Conservation (phyloP, 1,139 yeast species). For the Taphrina flavorubra region DNA sequence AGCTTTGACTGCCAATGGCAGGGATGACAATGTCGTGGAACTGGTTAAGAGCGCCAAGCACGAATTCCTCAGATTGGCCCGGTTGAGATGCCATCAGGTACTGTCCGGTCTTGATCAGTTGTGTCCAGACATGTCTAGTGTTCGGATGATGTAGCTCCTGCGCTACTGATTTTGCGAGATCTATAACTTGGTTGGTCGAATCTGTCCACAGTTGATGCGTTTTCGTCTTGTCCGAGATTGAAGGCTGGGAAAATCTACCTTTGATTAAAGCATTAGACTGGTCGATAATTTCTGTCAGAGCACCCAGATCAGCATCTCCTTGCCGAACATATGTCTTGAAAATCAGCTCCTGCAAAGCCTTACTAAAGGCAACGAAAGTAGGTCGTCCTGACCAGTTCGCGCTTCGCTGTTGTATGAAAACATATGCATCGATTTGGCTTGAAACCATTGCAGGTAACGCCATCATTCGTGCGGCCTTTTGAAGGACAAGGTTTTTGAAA, state of each 20-base stretch:
- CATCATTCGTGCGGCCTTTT: background rate
- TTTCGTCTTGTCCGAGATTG: conserved; percentile 3
- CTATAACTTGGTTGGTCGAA: background rate
- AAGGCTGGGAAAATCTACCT: conserved; percentile 6
- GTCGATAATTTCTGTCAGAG: conserved; percentile 1
- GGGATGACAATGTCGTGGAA: conserved; percentile 22
- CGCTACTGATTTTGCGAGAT: conserved; percentile 1
- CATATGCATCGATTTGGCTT: background rate
- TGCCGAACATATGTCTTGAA: background rate
- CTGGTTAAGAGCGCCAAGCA: conserved; percentile 22
- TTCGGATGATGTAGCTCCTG: background rate
- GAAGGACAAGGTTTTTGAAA: background rate
- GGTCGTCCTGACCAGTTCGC: conserved; percentile 32
- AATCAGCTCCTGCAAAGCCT: background rate
- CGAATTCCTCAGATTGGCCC: conserved; percentile 34
- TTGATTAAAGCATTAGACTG: background rate
- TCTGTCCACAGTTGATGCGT: conserved; percentile 15
- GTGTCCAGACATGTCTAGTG: conserved; percentile 9
- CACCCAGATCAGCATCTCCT: background rate
- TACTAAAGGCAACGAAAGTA: conserved; percentile 23
- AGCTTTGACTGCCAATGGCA: conserved; percentile 1
- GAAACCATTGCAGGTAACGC: background rate
- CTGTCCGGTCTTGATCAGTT: background rate
- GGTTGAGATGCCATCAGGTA: conserved; percentile 12
- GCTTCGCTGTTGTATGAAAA: background rate